Evolutionary conservation across 2,329 filamentous ascomycete species (phyloP).

Genomic region (Verticillium dahliae): DNA sequence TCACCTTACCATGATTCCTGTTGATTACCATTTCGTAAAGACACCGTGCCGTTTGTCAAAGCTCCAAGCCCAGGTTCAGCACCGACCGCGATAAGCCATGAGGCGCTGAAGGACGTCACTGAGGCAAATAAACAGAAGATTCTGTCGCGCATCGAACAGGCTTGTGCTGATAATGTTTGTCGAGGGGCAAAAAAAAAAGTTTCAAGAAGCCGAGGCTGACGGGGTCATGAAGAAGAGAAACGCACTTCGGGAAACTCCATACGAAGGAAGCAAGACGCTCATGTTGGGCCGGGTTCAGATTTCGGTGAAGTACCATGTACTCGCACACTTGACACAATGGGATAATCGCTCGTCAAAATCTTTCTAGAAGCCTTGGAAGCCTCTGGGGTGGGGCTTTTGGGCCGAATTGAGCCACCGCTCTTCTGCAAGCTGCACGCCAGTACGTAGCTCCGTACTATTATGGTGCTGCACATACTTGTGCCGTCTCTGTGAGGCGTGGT

Average conservation of each 20-base stretch:
- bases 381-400: not conserved
- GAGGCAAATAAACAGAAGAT: too few relatives aligned
- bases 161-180: too few relatives aligned
- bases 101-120: too few relatives aligned
- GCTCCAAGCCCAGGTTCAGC: not conserved
- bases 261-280: not conserved
- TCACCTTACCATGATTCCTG: not conserved
- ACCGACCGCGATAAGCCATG: not conserved
- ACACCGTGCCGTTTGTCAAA: not conserved
- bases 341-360: not conserved
- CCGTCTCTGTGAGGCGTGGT: too few relatives aligned
- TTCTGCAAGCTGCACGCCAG: not conserved
- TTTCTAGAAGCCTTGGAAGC: not conserved
- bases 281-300: not conserved
- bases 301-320: not conserved
- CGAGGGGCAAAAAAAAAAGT: too few relatives aligned
- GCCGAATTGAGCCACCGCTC: not conserved
- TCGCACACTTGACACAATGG: not conserved
- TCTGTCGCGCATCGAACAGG: too few relatives aligned
- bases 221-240: not conserved
- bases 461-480: not conserved
- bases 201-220: too few relatives aligned
- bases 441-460: not conserved
- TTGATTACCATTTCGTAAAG: not conserved
- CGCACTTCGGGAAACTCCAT: not conserved